Evolutionary conservation across 192 early-diverging fungal species (phyloP), one percentile per base, ranked within the genome.

Genomic region (Coemansia sp.): DNA sequence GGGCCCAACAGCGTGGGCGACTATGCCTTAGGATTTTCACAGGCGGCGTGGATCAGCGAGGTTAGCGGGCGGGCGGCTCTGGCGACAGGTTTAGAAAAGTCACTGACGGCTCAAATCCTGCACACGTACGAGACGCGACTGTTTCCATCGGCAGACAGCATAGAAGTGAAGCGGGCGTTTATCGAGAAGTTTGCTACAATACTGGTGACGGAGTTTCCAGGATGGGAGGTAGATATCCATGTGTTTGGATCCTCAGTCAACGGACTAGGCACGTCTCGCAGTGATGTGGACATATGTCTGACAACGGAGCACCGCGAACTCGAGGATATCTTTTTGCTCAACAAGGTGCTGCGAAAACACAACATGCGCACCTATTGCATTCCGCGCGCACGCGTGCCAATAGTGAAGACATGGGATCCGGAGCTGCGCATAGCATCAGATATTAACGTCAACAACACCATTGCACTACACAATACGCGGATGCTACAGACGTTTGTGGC

Each of bases 191-290:
- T 98, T 58, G 87, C 95, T 25, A 63, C 71, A 5, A 87, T 98
- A 10, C 63, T 98, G 65, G 82, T 88, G 23, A 56, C 47, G 7
- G 94, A 96, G 82, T 98, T 89, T 85, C 95, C 93, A 7, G 86
- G 81, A 54, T 82, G 83, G 56, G 83, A 90, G 31, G 87, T 96
- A 32, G 83, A 83, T 31, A 90, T 87, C 4, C 88, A 96, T 72
- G 75, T 94, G 23, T 98, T 98, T 86, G 95, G 95, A 83, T 96
- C 95, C 5, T 91, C 93, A 0, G 87, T 91, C 30, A 97, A 95
- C 76, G 89, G 90, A 41, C 80, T 98, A 24, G 95, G 91, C 22
- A 94, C 93, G 0, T 84, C 78, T 34, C 75, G 75, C 19, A 92
- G 90, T 38, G 96, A 98, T 73, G 91, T 98, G 9, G 96, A 98